These are phyloP conservation scores for Elaeis guineensis DNA, from an alignment of 176 grass and related monocot genomes.

Conservation along the genomic window DNA sequence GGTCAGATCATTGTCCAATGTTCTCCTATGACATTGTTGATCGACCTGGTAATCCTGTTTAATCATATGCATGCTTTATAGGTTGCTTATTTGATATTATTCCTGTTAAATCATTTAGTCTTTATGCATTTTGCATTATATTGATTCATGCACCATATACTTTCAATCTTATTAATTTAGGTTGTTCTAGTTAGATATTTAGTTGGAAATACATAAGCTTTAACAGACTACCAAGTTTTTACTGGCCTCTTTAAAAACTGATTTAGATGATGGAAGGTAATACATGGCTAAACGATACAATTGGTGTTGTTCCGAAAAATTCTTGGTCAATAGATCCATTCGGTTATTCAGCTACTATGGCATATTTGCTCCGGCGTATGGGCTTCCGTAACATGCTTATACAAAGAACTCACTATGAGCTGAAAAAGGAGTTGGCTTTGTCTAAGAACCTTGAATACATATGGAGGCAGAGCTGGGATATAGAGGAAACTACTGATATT, in stretches of 20 bases:
- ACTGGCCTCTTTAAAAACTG: slow-evolving; percentile 14
- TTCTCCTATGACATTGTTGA: too few relatives aligned
- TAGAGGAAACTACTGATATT: slow-evolving; percentile 85
- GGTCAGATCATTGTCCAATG: too few relatives aligned
- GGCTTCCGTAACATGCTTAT: slow-evolving; percentile 96
- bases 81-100: too few relatives aligned
- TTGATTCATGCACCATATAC: too few relatives aligned
- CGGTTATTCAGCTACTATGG: slow-evolving; percentile 96
- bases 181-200: too few relatives aligned
- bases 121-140: too few relatives aligned
- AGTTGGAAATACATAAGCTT: too few relatives aligned
- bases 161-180: too few relatives aligned
- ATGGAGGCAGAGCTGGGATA: slow-evolving; percentile 98
- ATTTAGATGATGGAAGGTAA: slow-evolving; percentile 96
- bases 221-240: too few relatives aligned
- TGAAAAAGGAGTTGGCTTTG: slow-evolving; percentile 90
- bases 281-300: slow-evolving; percentile 87
- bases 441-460: slow-evolving; percentile 85
- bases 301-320: slow-evolving; percentile 90
- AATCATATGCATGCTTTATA: too few relatives aligned
- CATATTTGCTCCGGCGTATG: slow-evolving; percentile 88
- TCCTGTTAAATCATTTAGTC: too few relatives aligned
- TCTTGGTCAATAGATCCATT: slow-evolving; percentile 98
- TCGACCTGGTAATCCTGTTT: too few relatives aligned
- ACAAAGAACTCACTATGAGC: slow-evolving; percentile 92